Evolutionary conservation across 179 eudicot genomes (phyloP).

Genomic region (Heliamphora pulchella): DNA sequence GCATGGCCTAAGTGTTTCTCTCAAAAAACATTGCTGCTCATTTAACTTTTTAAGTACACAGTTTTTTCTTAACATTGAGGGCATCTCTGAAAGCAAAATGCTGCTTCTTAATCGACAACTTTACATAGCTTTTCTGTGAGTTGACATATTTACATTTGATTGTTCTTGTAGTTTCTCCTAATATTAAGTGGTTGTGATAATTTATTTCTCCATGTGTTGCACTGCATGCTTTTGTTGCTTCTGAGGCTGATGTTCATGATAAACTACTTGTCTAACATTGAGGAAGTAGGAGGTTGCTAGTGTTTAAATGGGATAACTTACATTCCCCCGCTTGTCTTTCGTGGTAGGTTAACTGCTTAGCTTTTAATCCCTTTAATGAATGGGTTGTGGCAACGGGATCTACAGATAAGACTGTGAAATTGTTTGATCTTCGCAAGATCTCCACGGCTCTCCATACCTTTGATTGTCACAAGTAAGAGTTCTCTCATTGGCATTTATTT

Average conservation of each 20-base stretch:
- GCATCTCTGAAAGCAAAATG: neutral
- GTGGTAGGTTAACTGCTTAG: constrained; percentile 77
- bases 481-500: neutral
- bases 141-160: neutral
- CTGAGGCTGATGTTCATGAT: neutral
- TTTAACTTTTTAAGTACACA: neutral
- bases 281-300: neutral
- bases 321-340: neutral
- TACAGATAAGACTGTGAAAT: constrained; percentile 83
- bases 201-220: neutral
- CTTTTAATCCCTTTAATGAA: constrained; percentile 92
- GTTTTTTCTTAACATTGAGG: neutral
- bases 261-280: neutral
- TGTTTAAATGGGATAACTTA: neutral
- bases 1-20: too few relatives aligned
- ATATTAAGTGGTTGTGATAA: neutral
- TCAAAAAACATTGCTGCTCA: too few relatives aligned
- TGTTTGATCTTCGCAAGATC: constrained; percentile 76
- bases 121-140: neutral
- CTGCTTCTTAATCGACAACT: neutral
- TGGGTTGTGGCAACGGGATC: constrained; percentile 98
- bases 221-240: constrained; percentile 1
- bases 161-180: neutral
- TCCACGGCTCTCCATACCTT: constrained; percentile 73
- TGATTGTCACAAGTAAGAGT: constrained; percentile 82